These are phyloP conservation scores for Helotiales sp. DNA, from an alignment of 2,329 filamentous ascomycete genomes.

Conservation along the genomic window DNA sequence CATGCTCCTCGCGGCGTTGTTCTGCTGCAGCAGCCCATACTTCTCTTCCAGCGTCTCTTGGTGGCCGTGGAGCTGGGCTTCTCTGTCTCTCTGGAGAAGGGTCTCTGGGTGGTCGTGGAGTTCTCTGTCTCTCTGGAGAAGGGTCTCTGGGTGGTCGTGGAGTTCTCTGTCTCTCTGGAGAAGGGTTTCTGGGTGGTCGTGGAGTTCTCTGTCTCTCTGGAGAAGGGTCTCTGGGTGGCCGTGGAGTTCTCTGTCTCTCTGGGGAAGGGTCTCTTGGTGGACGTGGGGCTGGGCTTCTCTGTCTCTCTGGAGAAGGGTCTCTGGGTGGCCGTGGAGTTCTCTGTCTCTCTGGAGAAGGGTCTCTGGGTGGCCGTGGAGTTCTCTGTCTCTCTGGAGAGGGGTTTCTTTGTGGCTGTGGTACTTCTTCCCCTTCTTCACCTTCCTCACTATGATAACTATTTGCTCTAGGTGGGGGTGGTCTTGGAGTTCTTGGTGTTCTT, in stretches of 20 bases:
- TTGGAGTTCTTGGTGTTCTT: background rate
- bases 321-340: background rate
- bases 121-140: background rate
- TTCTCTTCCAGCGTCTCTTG: constrained; percentile 3
- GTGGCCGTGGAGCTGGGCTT: background rate
- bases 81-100: background rate
- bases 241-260: background rate
- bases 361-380: background rate
- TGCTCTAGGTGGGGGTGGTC: background rate
- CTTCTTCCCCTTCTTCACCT: background rate
- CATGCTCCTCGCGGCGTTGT: constrained; percentile 1
- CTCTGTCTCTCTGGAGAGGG: background rate
- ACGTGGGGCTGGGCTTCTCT: background rate
- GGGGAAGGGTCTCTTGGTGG: background rate
- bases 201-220: background rate
- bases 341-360: background rate
- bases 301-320: background rate
- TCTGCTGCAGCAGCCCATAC: constrained; percentile 4
- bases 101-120: background rate
- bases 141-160: background rate
- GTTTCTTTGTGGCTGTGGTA: background rate
- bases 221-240: background rate
- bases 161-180: background rate
- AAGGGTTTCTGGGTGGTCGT: background rate
- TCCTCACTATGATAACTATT: background rate